Base-by-base conservation (phyloP, 2,329 filamentous ascomycete genomes). In the Pestalotiopsis sp. region DNA sequence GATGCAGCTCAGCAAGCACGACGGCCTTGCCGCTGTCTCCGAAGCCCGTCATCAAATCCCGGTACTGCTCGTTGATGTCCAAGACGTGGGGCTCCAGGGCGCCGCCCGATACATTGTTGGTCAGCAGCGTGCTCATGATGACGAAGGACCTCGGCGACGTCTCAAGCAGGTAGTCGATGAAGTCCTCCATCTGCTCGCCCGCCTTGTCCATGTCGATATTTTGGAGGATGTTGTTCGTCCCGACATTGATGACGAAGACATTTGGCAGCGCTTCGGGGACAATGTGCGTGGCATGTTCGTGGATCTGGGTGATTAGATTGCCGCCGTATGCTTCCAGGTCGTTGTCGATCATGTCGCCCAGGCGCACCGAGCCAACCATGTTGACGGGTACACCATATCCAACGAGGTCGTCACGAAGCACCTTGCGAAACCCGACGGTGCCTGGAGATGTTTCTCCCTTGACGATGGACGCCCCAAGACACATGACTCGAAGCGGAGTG, bases 141-240 rank as follows among this genome's bases (percentile, higher is more conserved):
- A 79, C 75, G 3, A 76, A 75, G 10, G 74, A 70, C 10, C 66
- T 69, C 7, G 76, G 73, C n/a, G 75, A 75, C 1, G 72, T 65
- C 10, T 64, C 44, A 3, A 78, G 67, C 65, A 78, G 65, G 67
- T 77, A 77, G 59, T 76, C 69, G 63, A 78, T 72, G 59, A 78
- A 71, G 17, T 70, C 65, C 55, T 72, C 71, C 71, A 78, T 71
- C 22, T 75, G 66, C 24, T 66, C 52, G 30, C 74, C 73, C 1
- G 75, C 71, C 59, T 72, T 70, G 57, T 73, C 68, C 35, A 73
- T 68, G 35, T 77, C 73, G 20, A 66, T 63, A n/a, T 71, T 55
- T 44, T 77, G 76, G 22, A 76, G 69, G 11, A 74, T 74, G 62
- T 79, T 77, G 68, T 78, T 79, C 13, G 77, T 75, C 20, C 78